These are phyloP conservation scores for Kurtzmaniella quercitrusa DNA, from an alignment of 1,139 yeast species.

Conservation along the genomic window DNA sequence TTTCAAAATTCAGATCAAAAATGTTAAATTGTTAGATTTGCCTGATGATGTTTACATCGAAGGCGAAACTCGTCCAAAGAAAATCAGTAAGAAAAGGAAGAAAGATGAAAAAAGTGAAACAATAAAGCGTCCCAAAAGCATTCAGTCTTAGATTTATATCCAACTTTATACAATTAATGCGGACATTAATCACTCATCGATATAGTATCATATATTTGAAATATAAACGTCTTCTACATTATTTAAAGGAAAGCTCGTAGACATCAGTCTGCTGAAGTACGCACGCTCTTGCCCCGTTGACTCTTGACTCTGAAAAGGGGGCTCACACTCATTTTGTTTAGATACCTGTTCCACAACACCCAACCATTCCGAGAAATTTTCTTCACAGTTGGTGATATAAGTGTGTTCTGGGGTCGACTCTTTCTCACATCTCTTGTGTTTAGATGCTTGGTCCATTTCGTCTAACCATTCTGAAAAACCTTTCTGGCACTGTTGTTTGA, in stretches of 20 bases:
- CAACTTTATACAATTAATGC: neutral
- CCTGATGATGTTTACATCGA: constrained; percentile 83
- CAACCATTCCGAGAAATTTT: no score
- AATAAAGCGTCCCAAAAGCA: constrained; percentile 17
- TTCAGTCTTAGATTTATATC: neutral
- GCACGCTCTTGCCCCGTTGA: neutral
- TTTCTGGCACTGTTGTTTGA: neutral
- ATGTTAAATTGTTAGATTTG: constrained; percentile 74
- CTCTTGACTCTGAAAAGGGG: no score
- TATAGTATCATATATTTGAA: neutral
- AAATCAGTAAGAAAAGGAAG: constrained; percentile 31
- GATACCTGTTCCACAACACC: no score
- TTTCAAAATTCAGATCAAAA: constrained; percentile 64
- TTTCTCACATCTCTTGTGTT: neutral
- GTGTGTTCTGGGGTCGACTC: no score
- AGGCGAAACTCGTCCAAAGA: constrained; percentile 70
- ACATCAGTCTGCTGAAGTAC: neutral
- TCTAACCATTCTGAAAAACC: neutral
- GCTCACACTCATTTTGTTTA: no score
- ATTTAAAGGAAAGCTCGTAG: neutral
- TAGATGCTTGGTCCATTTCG: neutral
- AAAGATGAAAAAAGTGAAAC: constrained; percentile 9
- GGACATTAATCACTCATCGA: neutral
- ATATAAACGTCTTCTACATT: neutral
- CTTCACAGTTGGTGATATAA: no score